A percentile compares a stretch with the other conserved stretches of the same genome.
Conservation (phyloP, 176 grass and related monocot species). For the Tillandsia leiboldiana region DNA sequence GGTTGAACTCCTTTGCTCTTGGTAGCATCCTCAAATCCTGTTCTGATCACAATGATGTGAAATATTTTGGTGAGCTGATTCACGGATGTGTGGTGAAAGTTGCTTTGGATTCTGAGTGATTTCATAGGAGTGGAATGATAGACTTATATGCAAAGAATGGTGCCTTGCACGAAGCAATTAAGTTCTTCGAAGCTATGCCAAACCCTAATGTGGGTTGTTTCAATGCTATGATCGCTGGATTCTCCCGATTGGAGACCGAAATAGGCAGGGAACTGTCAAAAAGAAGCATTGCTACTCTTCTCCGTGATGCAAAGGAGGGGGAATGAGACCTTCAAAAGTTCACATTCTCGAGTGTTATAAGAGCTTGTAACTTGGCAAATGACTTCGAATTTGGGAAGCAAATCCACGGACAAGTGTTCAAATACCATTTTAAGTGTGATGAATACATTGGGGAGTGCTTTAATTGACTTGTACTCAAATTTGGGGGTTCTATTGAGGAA, state of each 20-base stretch:
- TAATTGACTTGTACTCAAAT: slow-evolving; percentile 58
- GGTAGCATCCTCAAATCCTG: slow-evolving; percentile 61
- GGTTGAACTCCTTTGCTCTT: slow-evolving; percentile 58
- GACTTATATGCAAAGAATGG: slow-evolving; percentile 54
- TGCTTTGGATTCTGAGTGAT: slow-evolving; percentile 34
- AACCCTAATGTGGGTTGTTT: slow-evolving; percentile 60
- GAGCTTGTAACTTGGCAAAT: slow-evolving; percentile 30
- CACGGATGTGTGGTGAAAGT: slow-evolving; percentile 58
- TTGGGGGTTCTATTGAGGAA: slow-evolving; percentile 37
- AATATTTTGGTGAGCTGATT: slow-evolving; percentile 27
- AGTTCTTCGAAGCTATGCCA: slow-evolving; percentile 34
- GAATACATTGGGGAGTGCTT: slow-evolving; percentile 51
- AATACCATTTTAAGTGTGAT: slow-evolving; percentile 36
- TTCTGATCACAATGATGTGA: not conserved
- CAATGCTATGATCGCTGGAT: slow-evolving; percentile 62
- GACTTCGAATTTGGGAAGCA: slow-evolving; percentile 55
- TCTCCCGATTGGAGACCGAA: slow-evolving; percentile 28
- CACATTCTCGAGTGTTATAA: slow-evolving; percentile 49
- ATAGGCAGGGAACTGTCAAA: slow-evolving; percentile 13
- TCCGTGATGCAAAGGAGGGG: slow-evolving; percentile 41
- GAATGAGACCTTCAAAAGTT: slow-evolving; percentile 58
- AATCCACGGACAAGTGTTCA: slow-evolving; percentile 46
- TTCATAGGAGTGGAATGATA: slow-evolving; percentile 49
- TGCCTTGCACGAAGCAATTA: slow-evolving; percentile 27
- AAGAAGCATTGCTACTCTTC: slow-evolving; percentile 32